Evolutionary conservation across 805 yeast species (phyloP).

Genomic region (Blastobotrys terrestris): DNA sequence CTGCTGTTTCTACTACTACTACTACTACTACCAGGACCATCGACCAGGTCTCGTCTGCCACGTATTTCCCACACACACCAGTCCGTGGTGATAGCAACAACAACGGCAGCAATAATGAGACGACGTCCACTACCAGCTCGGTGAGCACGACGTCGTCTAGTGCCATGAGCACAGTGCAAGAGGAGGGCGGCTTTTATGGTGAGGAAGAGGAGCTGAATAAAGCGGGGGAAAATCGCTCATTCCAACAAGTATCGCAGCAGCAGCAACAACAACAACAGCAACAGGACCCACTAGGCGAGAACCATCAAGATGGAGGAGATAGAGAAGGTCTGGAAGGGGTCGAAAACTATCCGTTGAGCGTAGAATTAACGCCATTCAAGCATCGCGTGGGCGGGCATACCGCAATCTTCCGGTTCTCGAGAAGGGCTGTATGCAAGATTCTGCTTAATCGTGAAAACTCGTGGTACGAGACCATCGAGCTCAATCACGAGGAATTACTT

Average conservation of each 20-base stretch:
- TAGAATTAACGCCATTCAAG: constrained; percentile 83
- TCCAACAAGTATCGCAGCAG: no score
- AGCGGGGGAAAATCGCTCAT: no score
- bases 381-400: constrained; percentile 98
- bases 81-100: background rate
- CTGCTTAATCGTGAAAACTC: constrained; percentile 81
- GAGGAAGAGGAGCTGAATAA: no score
- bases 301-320: constrained; percentile 9
- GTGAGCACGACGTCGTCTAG: background rate
- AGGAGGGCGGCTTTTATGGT: no score
- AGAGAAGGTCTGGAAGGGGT: constrained; percentile 8
- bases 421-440: constrained; percentile 89
- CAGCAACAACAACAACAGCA: no score
- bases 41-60: constrained; percentile 26
- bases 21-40: background rate
- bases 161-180: background rate
- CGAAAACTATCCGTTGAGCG: constrained; percentile 47
- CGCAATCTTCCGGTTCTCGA: constrained; percentile 87
- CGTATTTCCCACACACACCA: constrained; percentile 28
- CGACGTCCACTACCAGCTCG: no score
- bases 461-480: constrained; percentile 88
- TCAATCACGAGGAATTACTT: constrained; percentile 65
- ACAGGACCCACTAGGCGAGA: no score
- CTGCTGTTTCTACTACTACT: no score
- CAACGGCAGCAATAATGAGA: no score